phyloP scores from a whole-genome alignment of 2,329 filamentous ascomycete species.

The Apiospora koreana region DNA sequence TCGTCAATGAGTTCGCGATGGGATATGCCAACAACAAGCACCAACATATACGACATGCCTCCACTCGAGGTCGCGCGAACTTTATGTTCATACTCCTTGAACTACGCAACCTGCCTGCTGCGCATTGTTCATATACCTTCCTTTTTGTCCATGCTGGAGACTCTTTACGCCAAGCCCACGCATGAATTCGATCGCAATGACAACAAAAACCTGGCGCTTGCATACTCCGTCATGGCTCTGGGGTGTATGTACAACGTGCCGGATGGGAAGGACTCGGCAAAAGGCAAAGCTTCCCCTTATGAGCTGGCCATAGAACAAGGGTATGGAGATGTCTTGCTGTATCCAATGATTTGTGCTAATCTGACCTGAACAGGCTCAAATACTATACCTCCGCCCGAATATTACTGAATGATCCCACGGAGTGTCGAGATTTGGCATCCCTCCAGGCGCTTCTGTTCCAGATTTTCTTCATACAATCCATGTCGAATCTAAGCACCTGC shows the following conservation, averaged over 20 bases:
- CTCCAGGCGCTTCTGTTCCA: slow-evolving; percentile 78
- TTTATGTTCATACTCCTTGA: slow-evolving; percentile 39
- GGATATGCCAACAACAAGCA: slow-evolving; percentile 45
- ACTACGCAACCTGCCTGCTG: slow-evolving; percentile 41
- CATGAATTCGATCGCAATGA: slow-evolving; percentile 58
- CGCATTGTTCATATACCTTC: slow-evolving; percentile 71
- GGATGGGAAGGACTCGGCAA: slow-evolving; percentile 22
- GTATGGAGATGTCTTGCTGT: slow-evolving; percentile 34
- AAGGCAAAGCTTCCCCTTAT: slow-evolving; percentile 26
- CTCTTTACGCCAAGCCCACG: slow-evolving; percentile 62
- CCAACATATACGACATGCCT: slow-evolving; percentile 68
- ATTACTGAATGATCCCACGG: slow-evolving; percentile 65
- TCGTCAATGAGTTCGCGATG: slow-evolving; percentile 65
- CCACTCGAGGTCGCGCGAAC: slow-evolving; percentile 54
- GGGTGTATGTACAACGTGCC: slow-evolving; percentile 57
- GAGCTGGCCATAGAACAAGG: slow-evolving; percentile 54
- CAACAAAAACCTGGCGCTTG: slow-evolving; percentile 58
- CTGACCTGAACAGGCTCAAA: slow-evolving; percentile 57
- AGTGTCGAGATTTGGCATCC: slow-evolving; percentile 73
- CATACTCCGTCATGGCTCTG: slow-evolving; percentile 61
- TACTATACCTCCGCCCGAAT: slow-evolving; percentile 71
- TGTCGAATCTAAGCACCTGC: slow-evolving; percentile 76
- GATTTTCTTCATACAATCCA: slow-evolving; percentile 78
- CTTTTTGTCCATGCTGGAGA: slow-evolving; percentile 68
- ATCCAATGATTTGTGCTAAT: slow-evolving; percentile 22